These are phyloP conservation scores for Phytophthora citricola DNA, from an alignment of 352 stramenopile genomes.

Conservation along the genomic window DNA sequence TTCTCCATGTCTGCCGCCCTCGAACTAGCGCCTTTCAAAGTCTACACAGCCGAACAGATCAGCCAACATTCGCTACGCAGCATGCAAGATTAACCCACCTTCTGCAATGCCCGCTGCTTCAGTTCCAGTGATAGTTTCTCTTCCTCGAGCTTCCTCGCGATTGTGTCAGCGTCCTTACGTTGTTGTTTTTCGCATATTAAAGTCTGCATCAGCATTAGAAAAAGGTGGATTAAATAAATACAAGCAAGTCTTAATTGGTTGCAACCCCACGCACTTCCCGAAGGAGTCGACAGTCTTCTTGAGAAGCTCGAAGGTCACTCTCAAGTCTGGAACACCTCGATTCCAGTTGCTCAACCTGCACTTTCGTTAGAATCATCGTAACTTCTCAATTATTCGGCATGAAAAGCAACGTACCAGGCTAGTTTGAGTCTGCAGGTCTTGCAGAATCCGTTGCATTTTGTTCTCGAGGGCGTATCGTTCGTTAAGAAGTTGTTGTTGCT, in stretches of 20 bases:
- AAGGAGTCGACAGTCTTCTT: constrained; percentile 27
- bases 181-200: constrained; percentile 22
- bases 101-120: constrained; percentile 41
- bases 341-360: constrained; percentile 35
- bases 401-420: constrained; percentile 13
- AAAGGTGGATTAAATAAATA: neutral
- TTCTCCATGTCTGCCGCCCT: constrained; percentile 53
- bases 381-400: neutral
- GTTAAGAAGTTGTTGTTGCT: constrained; percentile 34
- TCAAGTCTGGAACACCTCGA: constrained; percentile 26
- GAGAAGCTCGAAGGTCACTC: constrained; percentile 9
- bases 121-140: constrained; percentile 61
- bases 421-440: constrained; percentile 33
- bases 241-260: neutral
- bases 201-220: constrained; percentile 4
- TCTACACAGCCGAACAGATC: constrained; percentile 24
- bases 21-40: constrained; percentile 45
- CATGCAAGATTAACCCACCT: constrained; percentile 25
- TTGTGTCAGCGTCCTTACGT: constrained; percentile 22
- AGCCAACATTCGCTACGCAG: neutral
- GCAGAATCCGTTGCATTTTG: constrained; percentile 29
- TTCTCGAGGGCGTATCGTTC: constrained; percentile 38
- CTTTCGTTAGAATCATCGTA: constrained; percentile 4
- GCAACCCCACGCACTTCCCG: constrained; percentile 19
- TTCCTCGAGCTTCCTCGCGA: constrained; percentile 24